Percentiles rank a stretch among this genome's conserved stretches.
Evolutionary conservation across 306 rosid genomes (phyloP).

Genomic region (Macrotyloma uniflorum): DNA sequence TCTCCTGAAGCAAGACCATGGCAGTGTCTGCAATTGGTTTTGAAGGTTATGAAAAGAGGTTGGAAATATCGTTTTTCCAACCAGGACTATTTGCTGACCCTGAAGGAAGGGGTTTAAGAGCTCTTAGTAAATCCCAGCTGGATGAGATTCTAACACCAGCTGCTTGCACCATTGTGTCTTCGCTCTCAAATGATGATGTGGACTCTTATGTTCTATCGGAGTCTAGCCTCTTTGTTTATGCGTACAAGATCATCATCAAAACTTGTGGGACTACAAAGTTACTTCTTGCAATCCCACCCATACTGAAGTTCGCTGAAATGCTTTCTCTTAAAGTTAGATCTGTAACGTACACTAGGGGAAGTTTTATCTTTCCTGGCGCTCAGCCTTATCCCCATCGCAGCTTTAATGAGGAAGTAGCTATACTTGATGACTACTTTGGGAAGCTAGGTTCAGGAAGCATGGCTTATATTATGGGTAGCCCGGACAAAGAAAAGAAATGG

Average conservation of each 20-base stretch:
- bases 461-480: constrained; percentile 64
- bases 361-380: constrained; percentile 70
- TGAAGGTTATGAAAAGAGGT: constrained; percentile 75
- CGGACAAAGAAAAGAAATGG: constrained; percentile 56
- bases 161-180: constrained; percentile 70
- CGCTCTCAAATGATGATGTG: constrained; percentile 53
- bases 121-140: constrained; percentile 59
- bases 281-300: constrained; percentile 62
- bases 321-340: constrained; percentile 53
- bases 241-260: constrained; percentile 69
- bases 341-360: constrained; percentile 68
- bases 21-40: constrained; percentile 68
- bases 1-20: constrained; percentile 43
- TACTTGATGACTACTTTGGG: constrained; percentile 56
- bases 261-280: constrained; percentile 78
- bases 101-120: constrained; percentile 63
- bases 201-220: constrained; percentile 78
- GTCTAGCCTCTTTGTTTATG: constrained; percentile 64
- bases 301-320: constrained; percentile 53
- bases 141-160: constrained; percentile 68
- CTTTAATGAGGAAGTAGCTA: constrained; percentile 63
- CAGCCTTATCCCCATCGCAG: constrained; percentile 67
- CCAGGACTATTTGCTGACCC: constrained; percentile 66
- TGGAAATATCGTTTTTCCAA: constrained; percentile 56
- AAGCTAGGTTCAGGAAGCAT: constrained; percentile 60